Base-by-base conservation (phyloP, 768 basidiomycete species). In the Trametes punicea region DNA sequence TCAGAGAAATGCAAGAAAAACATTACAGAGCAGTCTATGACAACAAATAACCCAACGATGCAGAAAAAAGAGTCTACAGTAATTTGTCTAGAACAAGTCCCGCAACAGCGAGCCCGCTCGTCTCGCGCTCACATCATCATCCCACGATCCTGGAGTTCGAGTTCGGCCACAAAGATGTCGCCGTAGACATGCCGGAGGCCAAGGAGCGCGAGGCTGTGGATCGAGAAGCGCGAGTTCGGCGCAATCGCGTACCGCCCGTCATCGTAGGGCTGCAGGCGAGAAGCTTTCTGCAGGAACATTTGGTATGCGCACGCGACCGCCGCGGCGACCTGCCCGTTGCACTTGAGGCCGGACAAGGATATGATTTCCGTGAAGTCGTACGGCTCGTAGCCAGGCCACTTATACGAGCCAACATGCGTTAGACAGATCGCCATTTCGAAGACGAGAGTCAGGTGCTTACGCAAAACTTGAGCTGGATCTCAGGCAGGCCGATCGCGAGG, bases 361-460 rank as follows among this genome's bases (percentile, higher is more conserved):
- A 41, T 8, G 7, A 3, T 9, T 15, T 51, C 49, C 6, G 27
- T 5, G 27, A 51, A 13, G 38, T 41, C 38, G 18, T 20, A 21
- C 8, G 20, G 39, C 27, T 51, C 49, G 20, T 51, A 51, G 2
- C 49, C 49, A 9, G 39, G 49, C 49, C 49, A 51, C 49, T 51
- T 10, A 44, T 21, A 27, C 8, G 10, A 25, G n/a, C 10, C 6
- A 30, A 6, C 4, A 18, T 21, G 39, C 18, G 27, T 40, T 20
- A 51, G 49, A 13, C 8, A 47, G 7, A 15, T 16, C 8, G 3
- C 16, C 4, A 1, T 15, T 18, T 15, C 16, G 10, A 9, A 6
- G 16, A 10, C 25, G 4, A 11, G n/a, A 15, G 6, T 1, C 15
- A 10, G 11, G 49, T 13, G 13, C 49, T 6, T 31, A 51, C 49